Evolutionary conservation across 2,329 filamentous ascomycete species (phyloP), one percentile per base, ranked within the genome.

Genomic region (Talaromyces sp.): DNA sequence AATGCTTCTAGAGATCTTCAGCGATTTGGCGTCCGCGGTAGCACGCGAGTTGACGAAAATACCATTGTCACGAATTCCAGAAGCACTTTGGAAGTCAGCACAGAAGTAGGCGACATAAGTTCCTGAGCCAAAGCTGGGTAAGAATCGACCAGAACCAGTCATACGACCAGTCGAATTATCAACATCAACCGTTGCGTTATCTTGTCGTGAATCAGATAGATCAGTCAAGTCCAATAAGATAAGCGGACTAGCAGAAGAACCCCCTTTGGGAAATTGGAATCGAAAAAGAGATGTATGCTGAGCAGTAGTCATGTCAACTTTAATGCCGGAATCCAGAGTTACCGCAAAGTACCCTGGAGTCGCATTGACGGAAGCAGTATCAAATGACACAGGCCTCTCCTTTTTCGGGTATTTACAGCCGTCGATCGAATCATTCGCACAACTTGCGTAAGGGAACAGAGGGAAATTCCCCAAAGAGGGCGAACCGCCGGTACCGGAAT

Each of bases 391-490:
- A 73, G 81, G 68, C 73, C 86, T 81, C 39, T 81, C 76, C 58
- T 75, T 79, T 71, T 87, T 87, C 6, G 85, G 84, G 68, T 86
- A 91, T 2, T 77, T 78, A 73, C 89, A 91, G 15, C 80, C 81
- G 73, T 91, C 80, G 65, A 91, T 77, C 33, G 87, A 82, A 67
- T 89, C 85, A 43, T 79, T 81, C 0, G 81, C 78, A 69, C 90
- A 92, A 41, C 81, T 80, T 10, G 83, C 77, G 70, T 90, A 88
- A 0, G 89, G 84, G 69, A 92, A 92, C 1, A 92, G 78, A 1
- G 90, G 87, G 63, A 92, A 92, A 71, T 91, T 91, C 6, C 90
- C 90, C 1, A 92, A 79, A 4, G 88, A 90, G 0, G 89, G 87
- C 11, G 76, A 71, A 39, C 79, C 80, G 61, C 82, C 82, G 52